Evolutionary conservation across 2,329 filamentous ascomycete genomes (phyloP), one percentile per base, ranked within the genome.

Genomic region (Epichloe gansuensis): DNA sequence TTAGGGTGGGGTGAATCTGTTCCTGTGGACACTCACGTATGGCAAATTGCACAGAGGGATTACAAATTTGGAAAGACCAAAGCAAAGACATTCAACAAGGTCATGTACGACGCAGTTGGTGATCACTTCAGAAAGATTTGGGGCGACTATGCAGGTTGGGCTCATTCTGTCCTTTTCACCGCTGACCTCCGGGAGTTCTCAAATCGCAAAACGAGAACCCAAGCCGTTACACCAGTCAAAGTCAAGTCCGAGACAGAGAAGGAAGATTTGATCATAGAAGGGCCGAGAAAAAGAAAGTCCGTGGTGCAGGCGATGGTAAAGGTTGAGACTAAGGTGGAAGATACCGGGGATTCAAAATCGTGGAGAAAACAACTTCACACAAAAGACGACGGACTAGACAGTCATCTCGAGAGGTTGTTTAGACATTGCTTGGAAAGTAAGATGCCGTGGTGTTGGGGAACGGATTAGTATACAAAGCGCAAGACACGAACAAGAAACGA

Each of bases 11-110:
- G 86, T 35, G 91, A 97, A 69, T 84, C 91, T 3, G 91, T 98
- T 1, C 93, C 93, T 0, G 88, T 98, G 35, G 93, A 98, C 67
- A 98, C 94, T 1, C 94, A 98, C 69, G 89, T 98, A 12, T 97
- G 91, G 91, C 91, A 97, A 72, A 97, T 98, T 63, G 94, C 93
- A 0, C 88, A 94, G 66, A 78, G 93, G 51, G 93, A 98, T 67
- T 98, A 98, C 71, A 90, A 85, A 54, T 95, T 98, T 61, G 88
- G 88, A 6, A 91, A 88, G 63, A 82, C 81, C 8, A 93, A 91
- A 63, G 86, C 69, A 56, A 91, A 90, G 63, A 91, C 88, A 46
- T 76, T 98, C 56, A 96, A 86, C 13, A 94, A 94, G 64, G 80
- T 78, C 42, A 91, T 88, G 57, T 97, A 98, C 63, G 85, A 93